A percentile compares a stretch with the other conserved stretches of the same genome.
These are phyloP conservation scores for Penicillium sp. DNA, from an alignment of 2,329 filamentous ascomycete species.

Conservation along the genomic window DNA sequence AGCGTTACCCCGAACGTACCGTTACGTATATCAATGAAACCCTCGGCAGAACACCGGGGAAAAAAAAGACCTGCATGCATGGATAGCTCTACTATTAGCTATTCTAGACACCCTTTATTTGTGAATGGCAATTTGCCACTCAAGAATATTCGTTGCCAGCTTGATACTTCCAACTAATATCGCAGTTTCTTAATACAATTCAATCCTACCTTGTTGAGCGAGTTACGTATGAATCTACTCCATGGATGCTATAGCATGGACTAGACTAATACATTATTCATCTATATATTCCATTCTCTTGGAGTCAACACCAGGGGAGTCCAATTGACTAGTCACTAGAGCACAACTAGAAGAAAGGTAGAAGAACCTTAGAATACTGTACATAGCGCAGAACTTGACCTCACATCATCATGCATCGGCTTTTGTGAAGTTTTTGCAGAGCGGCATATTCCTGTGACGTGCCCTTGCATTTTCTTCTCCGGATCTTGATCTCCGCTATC, in stretches of 20 bases:
- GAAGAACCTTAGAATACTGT: background rate
- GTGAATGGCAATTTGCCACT: background rate
- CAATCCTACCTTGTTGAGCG: background rate
- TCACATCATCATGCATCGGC: background rate
- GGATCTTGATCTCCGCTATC: constrained; percentile 71
- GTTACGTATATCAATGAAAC: background rate
- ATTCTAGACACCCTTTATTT: too few relatives aligned
- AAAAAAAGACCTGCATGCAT: background rate
- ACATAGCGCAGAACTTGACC: too few relatives aligned
- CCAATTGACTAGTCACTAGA: background rate
- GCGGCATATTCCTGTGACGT: background rate
- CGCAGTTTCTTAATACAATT: background rate
- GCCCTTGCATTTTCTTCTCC: background rate
- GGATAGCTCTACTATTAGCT: too few relatives aligned
- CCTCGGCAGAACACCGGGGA: background rate
- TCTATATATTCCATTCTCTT: background rate
- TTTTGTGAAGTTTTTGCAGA: background rate
- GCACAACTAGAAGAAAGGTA: background rate
- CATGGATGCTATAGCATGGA: background rate
- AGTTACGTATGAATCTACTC: background rate
- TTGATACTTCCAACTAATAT: background rate
- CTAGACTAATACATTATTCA: background rate
- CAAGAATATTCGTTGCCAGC: background rate
- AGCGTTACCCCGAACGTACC: background rate
- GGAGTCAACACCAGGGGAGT: too few relatives aligned